phyloP scores from a whole-genome alignment of 305 asterid species.

The Fraxinus baroniana region DNA sequence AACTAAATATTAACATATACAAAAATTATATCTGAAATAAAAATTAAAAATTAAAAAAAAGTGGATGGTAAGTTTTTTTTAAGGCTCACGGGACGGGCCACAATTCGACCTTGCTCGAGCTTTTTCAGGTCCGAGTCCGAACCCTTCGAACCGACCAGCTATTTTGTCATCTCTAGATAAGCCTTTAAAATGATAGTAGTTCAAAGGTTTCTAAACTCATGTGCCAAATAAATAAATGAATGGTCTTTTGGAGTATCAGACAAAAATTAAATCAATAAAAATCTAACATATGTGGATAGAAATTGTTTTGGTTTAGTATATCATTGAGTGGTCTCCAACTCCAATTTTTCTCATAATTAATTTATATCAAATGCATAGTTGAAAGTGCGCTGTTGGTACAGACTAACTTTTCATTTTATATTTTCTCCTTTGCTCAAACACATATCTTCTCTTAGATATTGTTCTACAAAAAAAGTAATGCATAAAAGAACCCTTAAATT shows the following conservation, averaged over 20 bases:
- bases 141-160: no score
- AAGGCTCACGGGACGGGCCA: no score
- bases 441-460: not conserved
- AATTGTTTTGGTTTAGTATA: slow-evolving; percentile 13
- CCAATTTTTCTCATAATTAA: not conserved
- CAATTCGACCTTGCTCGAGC: no score
- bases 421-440: slow-evolving; percentile 2
- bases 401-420: slow-evolving; percentile 8
- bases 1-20: no score
- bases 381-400: not conserved
- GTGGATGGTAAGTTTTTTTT: no score
- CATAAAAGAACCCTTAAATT: not conserved
- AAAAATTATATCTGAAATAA: no score
- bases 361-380: not conserved
- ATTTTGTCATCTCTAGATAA: no score
- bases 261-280: slow-evolving; percentile 24
- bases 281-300: slow-evolving; percentile 40
- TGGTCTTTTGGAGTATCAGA: slow-evolving; percentile 17
- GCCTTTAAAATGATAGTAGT: not conserved
- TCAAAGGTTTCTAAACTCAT: not conserved
- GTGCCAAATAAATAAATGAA: not conserved
- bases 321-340: slow-evolving; percentile 28
- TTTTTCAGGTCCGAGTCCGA: no score
- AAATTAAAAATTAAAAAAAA: no score
- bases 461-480: not conserved